Evolutionary conservation across 1,284 basidiomycete genomes (phyloP).

Genomic region (Irpex sp.): DNA sequence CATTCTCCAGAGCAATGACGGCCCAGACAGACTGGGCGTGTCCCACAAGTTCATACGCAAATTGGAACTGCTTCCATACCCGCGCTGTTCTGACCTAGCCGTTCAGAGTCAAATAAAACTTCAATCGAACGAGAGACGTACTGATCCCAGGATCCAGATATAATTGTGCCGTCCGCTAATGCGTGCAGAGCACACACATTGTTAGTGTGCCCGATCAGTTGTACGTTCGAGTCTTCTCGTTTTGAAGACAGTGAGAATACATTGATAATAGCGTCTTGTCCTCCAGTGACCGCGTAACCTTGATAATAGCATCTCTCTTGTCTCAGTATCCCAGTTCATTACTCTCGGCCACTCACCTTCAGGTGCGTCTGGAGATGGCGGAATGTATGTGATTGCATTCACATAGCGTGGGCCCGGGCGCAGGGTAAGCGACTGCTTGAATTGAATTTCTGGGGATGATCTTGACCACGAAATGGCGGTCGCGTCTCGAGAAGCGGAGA

Average conservation of each 20-base stretch:
- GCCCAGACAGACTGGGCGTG: constrained; percentile 96
- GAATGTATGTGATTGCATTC: constrained; percentile 77
- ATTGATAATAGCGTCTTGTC: constrained; percentile 83
- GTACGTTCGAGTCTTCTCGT: constrained; percentile 70
- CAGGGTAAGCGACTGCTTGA: constrained; percentile 52
- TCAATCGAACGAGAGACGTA: constrained; percentile 35
- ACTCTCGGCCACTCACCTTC: constrained; percentile 47
- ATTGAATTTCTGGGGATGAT: constrained; percentile 41
- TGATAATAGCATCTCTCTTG: constrained; percentile 11
- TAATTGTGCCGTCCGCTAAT: constrained; percentile 65
- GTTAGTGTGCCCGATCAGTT: constrained; percentile 84
- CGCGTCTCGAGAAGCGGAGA: constrained; percentile 88
- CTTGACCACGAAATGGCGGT: constrained; percentile 85
- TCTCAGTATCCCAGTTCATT: background rate
- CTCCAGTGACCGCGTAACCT: constrained; percentile 85
- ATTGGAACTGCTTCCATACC: constrained; percentile 86
- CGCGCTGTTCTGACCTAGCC: constrained; percentile 73
- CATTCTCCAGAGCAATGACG: constrained; percentile 79
- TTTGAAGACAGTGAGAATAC: constrained; percentile 61
- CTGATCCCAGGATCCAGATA: constrained; percentile 99
- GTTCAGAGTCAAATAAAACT: background rate
- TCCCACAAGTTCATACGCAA: constrained; percentile 75
- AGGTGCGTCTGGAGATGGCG: constrained; percentile 62
- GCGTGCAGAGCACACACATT: constrained; percentile 90
- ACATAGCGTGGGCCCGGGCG: constrained; percentile 75